Base-by-base conservation (phyloP, 768 basidiomycete species). In the Polyporus arcularius region DNA sequence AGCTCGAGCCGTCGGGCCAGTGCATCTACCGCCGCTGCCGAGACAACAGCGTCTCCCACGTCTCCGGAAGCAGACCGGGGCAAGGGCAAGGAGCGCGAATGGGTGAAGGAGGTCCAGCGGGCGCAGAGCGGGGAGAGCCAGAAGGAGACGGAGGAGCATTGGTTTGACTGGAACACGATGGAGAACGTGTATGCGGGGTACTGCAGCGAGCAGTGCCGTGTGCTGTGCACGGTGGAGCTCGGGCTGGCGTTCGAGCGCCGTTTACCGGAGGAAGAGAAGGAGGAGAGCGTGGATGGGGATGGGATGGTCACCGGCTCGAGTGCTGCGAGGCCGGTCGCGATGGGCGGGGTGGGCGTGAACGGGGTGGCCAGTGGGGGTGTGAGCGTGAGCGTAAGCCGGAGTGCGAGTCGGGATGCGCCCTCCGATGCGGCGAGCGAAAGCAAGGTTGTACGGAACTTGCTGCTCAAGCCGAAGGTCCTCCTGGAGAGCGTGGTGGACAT, bases 171-270 rank as follows among this genome's bases (percentile, higher is more conserved):
- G 57, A 57, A 42, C 48, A 50, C 64, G 31, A 72, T 72, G 71
- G 70, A 69, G 46, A 67, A 71, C 61, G 66, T 69, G 18, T 71
- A 67, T 38, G 66, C 62, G 12, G 60, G 63, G 31, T 60, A 58
- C 40, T 62, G 60, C 14, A 57, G 50, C 39, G 68, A 68, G 55
- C 58, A 52, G 42, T 64, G 64, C 43, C 60, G 60, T 32, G 70
- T 72, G 15, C 58, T 72, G 50, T 72, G 71, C 54, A 70, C 69
- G 15, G 65, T 72, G 47, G 71, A 72, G 57, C 64, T 72, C 57
- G 71, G 71, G 46, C 65, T 72, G 2, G 67, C 60, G 41, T 70
- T 63, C 57, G n/a, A 30, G 14, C 62, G 57, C 5, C 62, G 62
- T 0, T 21, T 63, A 14, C 62, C 62, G 8, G 53, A 61, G 40